Conservation (phyloP, 352 stramenopile genomes). For the Globisporangium cylindrosporum region DNA sequence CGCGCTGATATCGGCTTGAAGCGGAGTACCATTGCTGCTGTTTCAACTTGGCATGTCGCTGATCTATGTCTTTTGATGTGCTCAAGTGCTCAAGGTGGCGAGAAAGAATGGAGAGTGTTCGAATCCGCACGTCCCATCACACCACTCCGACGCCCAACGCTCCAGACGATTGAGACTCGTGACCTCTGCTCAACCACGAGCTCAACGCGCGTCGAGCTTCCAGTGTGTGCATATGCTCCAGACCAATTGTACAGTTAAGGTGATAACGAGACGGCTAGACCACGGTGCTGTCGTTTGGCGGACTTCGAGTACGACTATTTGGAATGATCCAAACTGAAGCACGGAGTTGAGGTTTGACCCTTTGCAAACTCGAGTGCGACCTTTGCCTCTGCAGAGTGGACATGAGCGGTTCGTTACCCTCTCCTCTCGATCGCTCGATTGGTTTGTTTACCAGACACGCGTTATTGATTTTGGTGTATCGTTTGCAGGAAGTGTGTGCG, state of each 20-base stretch:
- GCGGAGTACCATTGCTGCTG: not conserved
- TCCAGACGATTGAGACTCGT: not conserved
- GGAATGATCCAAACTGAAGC: not conserved
- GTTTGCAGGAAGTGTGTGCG: not conserved
- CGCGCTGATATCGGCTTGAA: not conserved
- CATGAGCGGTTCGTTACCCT: not conserved
- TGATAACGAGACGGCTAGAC: not conserved
- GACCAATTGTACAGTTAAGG: not conserved
- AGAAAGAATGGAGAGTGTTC: not conserved
- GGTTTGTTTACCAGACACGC: not conserved
- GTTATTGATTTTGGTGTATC: not conserved
- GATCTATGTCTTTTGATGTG: not conserved
- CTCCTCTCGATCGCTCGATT: not conserved
- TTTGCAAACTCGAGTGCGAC: not conserved
- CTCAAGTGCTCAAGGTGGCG: not conserved
- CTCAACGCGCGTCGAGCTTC: no score
- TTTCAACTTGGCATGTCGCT: not conserved
- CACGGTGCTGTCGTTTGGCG: not conserved
- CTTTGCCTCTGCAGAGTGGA: not conserved
- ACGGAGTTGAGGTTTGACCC: not conserved
- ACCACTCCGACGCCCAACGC: not conserved
- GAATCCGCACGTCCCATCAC: not conserved
- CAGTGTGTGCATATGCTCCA: no score
- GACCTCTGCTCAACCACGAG: no score
- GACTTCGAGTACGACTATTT: not conserved